A percentile compares a stretch with the other conserved stretches of the same genome.
These are phyloP conservation scores for Teratosphaeria pseudoeucalypti DNA, from an alignment of 2,329 filamentous ascomycete genomes.

Conservation along the genomic window DNA sequence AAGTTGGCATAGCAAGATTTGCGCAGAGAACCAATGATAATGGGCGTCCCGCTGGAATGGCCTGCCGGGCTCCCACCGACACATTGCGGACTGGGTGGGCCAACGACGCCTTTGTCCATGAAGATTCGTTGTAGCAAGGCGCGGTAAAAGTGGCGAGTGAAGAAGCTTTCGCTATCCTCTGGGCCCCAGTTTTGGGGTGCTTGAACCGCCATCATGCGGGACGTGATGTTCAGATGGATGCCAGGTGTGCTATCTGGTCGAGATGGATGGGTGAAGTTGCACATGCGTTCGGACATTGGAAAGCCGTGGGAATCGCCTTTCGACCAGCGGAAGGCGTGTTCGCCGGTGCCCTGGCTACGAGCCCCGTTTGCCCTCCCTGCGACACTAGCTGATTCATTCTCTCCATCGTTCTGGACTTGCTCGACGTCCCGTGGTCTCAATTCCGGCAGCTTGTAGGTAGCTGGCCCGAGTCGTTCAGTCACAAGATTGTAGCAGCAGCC, in stretches of 20 bases:
- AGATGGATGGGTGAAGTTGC: conserved; percentile 31
- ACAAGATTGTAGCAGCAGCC: conserved; percentile 97
- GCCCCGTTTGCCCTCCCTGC: not conserved
- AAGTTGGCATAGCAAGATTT: conserved; percentile 74
- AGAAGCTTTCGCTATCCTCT: conserved; percentile 74
- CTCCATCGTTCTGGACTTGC: conserved; percentile 21
- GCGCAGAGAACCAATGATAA: conserved; percentile 76
- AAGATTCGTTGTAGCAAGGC: conserved; percentile 88
- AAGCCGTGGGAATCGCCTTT: conserved; percentile 74
- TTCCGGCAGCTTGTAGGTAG: conserved; percentile 73
- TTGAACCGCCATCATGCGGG: conserved; percentile 96
- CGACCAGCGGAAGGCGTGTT: not conserved
- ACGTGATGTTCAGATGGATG: conserved; percentile 84
- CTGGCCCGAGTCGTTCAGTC: conserved; percentile 78
- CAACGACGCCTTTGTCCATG: conserved; percentile 69
- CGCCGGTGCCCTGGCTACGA: not conserved
- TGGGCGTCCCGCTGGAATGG: conserved; percentile 47
- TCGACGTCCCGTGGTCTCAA: conserved; percentile 47
- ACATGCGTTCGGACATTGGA: conserved; percentile 70
- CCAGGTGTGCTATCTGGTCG: conserved; percentile 37
- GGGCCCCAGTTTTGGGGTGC: conserved; percentile 85
- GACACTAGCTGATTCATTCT: conserved; percentile 12
- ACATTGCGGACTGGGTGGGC: conserved; percentile 34
- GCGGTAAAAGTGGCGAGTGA: conserved; percentile 86
- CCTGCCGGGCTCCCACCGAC: conserved; percentile 24